A percentile compares a stretch with the other conserved stretches of the same genome.
Conservation (phyloP, 2,329 filamentous ascomycete genomes). For the Arthrinium phaeospermum region DNA sequence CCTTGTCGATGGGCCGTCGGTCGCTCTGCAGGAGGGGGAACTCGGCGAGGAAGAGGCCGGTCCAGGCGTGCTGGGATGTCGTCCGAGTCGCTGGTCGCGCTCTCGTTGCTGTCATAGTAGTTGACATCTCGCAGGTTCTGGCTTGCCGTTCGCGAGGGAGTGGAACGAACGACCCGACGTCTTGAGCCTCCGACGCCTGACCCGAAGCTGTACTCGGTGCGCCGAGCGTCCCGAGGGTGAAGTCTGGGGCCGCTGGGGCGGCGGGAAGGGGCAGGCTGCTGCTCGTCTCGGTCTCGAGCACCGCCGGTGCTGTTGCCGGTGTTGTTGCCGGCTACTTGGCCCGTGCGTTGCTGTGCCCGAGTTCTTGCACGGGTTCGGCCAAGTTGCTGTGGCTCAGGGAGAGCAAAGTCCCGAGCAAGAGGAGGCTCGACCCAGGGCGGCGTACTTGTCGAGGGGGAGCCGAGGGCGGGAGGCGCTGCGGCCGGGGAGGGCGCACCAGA, state of each 20-base stretch:
- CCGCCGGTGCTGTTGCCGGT: not conserved
- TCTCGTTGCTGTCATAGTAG: not conserved
- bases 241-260: not conserved
- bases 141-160: not conserved
- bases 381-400: not conserved
- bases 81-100: not conserved
- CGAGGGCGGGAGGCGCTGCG: not conserved
- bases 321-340: not conserved
- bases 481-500: not conserved
- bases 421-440: not conserved
- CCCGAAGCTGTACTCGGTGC: not conserved
- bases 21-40: too few species aligned
- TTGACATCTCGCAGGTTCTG: not conserved
- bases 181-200: not conserved
- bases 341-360: not conserved
- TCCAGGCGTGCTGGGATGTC: not conserved
- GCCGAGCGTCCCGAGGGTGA: not conserved
- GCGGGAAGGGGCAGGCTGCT: not conserved
- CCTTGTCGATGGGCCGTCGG: too few species aligned
- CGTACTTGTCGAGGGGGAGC: not conserved
- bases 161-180: not conserved
- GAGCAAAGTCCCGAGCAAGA: not conserved
- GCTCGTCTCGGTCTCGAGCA: not conserved
- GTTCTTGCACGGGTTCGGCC: not conserved
- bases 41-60: too few species aligned